Evolutionary conservation across 441 rosid species (phyloP), one percentile per base, ranked within the genome.

Genomic region (Gossypium schwendimanii): DNA sequence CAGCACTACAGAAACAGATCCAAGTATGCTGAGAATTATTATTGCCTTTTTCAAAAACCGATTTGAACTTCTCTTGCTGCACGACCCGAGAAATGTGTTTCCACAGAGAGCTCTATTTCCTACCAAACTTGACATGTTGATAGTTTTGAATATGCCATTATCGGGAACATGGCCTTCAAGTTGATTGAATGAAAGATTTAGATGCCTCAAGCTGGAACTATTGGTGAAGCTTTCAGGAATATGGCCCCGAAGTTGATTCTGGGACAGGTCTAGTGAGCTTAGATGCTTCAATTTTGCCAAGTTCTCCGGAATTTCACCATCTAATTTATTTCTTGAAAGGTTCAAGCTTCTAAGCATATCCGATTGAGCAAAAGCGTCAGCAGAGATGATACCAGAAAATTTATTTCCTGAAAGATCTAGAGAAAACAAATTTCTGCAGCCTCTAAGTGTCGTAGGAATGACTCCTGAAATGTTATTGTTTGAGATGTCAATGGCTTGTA

Each of bases 81-180:
- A 93, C 33, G 81, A 57, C 47, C 72, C 76, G 41, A 81, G 85
- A 78, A 69, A 73, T 70, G 77, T 73, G 55, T 76, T 52, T 58
- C 98, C 97, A 62, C 97, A 90, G 3, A 93, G 94, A 77, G 75
- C 87, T 71, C 63, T 82, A 69, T 93, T 93, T 70, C 96, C 97
- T 21, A 20, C 74, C 31, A 93, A 69, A 79, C 80, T 77, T 3
- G 92, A 84, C 4, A 75, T 67, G 54, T 63, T 75, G 9, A 88
- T 85, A 78, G 73, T 74, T 73, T 66, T 81, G 73, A 93, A 93
- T 63, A 93, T 76, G n/a, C 98, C 97, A 2, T 76, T 7, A 58
- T 85, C 84, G 1, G 94, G 96, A 65, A 93, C 84, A 15, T 12
- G 88, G 70, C 96, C 97, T 83, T 82, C 87, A 71, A 93, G 87